A percentile compares a stretch with the other conserved stretches of the same genome.
Conservation (phyloP, 2,329 filamentous ascomycete species). For the Emericellopsis cladophorae region DNA sequence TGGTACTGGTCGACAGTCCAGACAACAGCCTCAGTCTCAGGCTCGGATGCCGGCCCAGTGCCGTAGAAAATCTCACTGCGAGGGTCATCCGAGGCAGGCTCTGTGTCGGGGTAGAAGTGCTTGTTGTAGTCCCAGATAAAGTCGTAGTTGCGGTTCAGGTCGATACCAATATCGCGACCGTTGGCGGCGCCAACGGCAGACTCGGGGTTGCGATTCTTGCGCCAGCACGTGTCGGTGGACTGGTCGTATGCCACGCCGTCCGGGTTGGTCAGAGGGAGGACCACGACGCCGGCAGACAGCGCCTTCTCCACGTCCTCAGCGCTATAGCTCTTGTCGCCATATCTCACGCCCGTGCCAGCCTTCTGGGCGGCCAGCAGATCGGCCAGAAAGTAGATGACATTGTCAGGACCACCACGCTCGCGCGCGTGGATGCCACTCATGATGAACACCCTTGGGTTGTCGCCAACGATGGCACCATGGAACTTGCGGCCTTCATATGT, state of each 20-base stretch:
- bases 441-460: constrained; percentile 32
- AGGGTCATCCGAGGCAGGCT: constrained; percentile 24
- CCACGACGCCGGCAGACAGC: constrained; percentile 38
- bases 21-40: constrained; percentile 41
- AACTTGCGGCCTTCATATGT: constrained; percentile 27
- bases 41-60: constrained; percentile 36
- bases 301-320: constrained; percentile 36
- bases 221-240: constrained; percentile 34
- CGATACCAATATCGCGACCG: constrained; percentile 24
- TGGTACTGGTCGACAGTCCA: constrained; percentile 36
- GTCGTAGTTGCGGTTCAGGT: constrained; percentile 46
- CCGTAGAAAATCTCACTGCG: constrained; percentile 36
- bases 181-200: constrained; percentile 12
- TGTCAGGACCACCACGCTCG: constrained; percentile 38
- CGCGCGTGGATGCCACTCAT: constrained; percentile 38
- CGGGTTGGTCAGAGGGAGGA: constrained; percentile 38
- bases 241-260: constrained; percentile 42
- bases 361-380: constrained; percentile 42
- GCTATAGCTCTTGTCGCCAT: constrained; percentile 37
- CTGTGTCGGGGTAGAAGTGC: constrained; percentile 22
- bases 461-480: constrained; percentile 26
- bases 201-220: constrained; percentile 39
- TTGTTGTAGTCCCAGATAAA: constrained; percentile 40
- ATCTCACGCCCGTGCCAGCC: constrained; percentile 33
- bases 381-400: constrained; percentile 42